These are phyloP conservation scores for Physaria fendleri DNA, from an alignment of 345 rosid species.

Conservation along the genomic window DNA sequence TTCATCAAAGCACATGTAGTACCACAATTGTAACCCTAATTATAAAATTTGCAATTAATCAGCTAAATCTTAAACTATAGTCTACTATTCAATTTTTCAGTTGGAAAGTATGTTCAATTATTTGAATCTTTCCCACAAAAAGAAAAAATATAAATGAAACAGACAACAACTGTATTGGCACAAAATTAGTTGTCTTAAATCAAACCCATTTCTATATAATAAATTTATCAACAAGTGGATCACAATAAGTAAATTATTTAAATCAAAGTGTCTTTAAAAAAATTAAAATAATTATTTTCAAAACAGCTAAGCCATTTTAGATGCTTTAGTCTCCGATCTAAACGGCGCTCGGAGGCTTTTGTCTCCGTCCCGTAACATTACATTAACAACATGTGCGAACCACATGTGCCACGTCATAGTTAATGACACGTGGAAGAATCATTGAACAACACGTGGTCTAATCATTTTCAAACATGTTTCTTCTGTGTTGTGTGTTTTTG, in stretches of 20 bases:
- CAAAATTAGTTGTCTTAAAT: constrained; percentile 18
- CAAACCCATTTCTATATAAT: not conserved
- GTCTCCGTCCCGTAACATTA: not conserved
- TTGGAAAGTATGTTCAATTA: constrained; percentile 23
- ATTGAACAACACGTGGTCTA: constrained; percentile 11
- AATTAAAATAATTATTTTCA: not conserved
- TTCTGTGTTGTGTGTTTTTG: constrained; percentile 6
- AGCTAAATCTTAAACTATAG: constrained; percentile 24
- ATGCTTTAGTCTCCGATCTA: constrained; percentile 11
- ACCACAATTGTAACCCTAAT: not conserved
- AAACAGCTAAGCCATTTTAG: constrained; percentile 25
- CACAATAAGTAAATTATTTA: not conserved
- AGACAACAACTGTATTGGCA: constrained; percentile 23
- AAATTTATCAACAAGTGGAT: not conserved
- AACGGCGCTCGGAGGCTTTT: constrained; percentile 24
- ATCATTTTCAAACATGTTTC: constrained; percentile 17
- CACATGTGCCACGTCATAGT: constrained; percentile 9
- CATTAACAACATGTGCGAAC: not conserved
- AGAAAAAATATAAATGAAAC: not conserved
- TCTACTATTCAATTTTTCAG: constrained; percentile 25
- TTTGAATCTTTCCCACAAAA: constrained; percentile 12
- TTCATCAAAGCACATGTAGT: constrained; percentile 25
- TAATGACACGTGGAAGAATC: not conserved
- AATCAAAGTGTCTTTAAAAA: not conserved
- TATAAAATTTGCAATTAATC: not conserved